phyloP scores from a whole-genome alignment of 208 protist genomes.

The Tritrichomonas foetus region DNA sequence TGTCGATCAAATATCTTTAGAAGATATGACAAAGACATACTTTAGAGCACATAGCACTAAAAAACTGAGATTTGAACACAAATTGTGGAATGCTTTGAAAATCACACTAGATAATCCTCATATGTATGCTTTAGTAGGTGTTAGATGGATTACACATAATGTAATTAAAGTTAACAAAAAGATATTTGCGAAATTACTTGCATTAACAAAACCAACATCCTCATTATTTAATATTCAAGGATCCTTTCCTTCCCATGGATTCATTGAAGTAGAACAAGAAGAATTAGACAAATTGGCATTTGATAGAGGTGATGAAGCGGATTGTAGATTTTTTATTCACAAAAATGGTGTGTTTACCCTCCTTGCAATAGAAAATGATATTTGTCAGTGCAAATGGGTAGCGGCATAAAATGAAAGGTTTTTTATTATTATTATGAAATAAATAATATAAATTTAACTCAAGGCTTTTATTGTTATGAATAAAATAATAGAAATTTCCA shows the following conservation, averaged over 20 bases:
- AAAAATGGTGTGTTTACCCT: not conserved
- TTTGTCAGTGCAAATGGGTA: not conserved
- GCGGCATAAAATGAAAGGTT: not conserved
- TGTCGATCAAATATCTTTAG: not conserved
- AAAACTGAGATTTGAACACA: constrained; percentile 15
- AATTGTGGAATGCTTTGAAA: constrained; percentile 12
- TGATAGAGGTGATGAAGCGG: not conserved
- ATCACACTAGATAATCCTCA: not conserved
- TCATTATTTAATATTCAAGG: not conserved
- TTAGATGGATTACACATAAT: not conserved
- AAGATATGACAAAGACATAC: not conserved
- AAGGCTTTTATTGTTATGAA: not conserved
- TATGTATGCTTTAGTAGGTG: not conserved
- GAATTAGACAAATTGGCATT: not conserved
- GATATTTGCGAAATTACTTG: not conserved
- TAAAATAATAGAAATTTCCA: not conserved
- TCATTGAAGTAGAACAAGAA: not conserved
- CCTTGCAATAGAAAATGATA: not conserved
- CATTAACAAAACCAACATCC: not conserved
- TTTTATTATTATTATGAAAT: not conserved
- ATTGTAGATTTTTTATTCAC: not conserved
- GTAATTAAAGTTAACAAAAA: not conserved
- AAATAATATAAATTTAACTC: not conserved
- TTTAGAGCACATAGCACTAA: not conserved
- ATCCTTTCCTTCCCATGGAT: not conserved